Evolutionary conservation across 2,329 filamentous ascomycete species (phyloP).

Genomic region (Nothomitra cinnamomea): DNA sequence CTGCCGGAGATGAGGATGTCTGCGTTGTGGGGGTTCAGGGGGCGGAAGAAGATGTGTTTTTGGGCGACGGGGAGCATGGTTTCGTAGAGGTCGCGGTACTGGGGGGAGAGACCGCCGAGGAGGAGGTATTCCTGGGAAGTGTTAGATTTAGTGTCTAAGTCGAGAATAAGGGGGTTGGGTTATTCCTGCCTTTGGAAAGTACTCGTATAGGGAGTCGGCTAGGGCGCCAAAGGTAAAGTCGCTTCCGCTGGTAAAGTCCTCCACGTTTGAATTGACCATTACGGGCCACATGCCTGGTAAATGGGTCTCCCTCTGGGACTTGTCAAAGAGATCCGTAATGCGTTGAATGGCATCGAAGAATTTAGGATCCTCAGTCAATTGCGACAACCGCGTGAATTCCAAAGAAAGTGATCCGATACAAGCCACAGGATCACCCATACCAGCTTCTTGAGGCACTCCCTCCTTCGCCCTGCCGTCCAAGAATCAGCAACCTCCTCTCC

Average conservation of each 20-base stretch:
- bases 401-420: conserved; percentile 24
- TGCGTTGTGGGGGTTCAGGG: conserved; percentile 23
- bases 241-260: conserved; percentile 5
- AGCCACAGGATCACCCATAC: conserved; percentile 16
- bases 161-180: not conserved
- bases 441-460: conserved; percentile 14
- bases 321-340: conserved; percentile 20
- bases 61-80: conserved; percentile 23
- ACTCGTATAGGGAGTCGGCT: conserved; percentile 32
- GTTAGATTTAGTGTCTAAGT: not conserved
- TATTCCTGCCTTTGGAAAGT: conserved; percentile 27
- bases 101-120: conserved; percentile 24
- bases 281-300: conserved; percentile 25
- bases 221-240: conserved; percentile 11
- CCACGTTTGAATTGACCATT: conserved; percentile 15
- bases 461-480: conserved; percentile 9
- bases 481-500: not conserved
- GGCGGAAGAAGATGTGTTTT: conserved; percentile 26
- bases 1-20: conserved; percentile 24
- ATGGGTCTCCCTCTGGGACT: conserved; percentile 19
- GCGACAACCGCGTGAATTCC: conserved; percentile 25
- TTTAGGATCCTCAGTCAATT: conserved; percentile 21
- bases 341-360: conserved; percentile 23
- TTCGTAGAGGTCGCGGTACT: conserved; percentile 28
- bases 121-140: conserved; percentile 23